Base-by-base conservation (phyloP, 225 moss, liverwort and hornwort species). In the Physcomitrium patens region DNA sequence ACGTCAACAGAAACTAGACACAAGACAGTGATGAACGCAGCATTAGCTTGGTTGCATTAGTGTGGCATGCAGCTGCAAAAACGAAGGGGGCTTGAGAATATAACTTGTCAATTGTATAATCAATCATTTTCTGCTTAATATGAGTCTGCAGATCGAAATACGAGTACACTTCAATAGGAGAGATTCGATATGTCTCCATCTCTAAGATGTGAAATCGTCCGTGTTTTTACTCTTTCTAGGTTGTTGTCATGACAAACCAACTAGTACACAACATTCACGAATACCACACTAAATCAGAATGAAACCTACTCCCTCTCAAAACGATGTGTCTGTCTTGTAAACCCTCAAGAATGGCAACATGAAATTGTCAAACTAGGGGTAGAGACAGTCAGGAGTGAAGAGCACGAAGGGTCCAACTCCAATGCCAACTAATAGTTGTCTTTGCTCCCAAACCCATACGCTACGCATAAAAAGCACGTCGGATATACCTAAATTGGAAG, bases 351-450 rank as follows among this genome's bases (percentile, higher is more conserved):
- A 56, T 13, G 18, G 62, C 46, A 63, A 55, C 27, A 63, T 54
- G 70, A 77, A 70, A 55, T 28, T 63, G 15, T 27, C 61, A 54
- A 70, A 28, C 52, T 69, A 62, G 62, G 69, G 69, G 52, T 45
- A 52, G 61, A 65, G 48, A 59, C 46, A 1, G 31, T 58, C 66
- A 70, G 41, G 65, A 59, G 18, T 65, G 23, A 51, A 78, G 51
- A 72, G 67, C 67, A 26, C 41, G 49, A 60, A 24, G 60, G 59
- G 51, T 51, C 24, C 58, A 59, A 24, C 58, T 65, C n/a, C 28
- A 54, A 61, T 43, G 62, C 19, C 61, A 43, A 26, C 28, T 69
- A 18, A 61, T 17, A 9, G 68, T 61, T 60, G 23, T 47, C 23
- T 46, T 28, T 44, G 48, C 10, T 72, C n/a, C 14, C 42, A 58